Conservation (phyloP, 306 rosid species). For the Cicer arietinum region DNA sequence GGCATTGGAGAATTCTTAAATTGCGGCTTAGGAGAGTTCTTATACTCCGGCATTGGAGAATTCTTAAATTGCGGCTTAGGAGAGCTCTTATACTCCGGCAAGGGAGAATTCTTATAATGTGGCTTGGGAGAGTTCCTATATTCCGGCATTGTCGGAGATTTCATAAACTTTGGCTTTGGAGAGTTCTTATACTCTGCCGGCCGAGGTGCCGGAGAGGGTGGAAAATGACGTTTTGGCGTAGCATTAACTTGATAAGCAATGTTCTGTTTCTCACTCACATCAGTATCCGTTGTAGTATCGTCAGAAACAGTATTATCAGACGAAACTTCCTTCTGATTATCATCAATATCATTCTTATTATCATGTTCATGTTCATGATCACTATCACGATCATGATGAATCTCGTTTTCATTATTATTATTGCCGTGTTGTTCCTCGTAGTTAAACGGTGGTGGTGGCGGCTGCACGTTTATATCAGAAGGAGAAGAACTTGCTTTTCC, state of each 20-base stretch:
- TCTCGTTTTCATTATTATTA: not conserved
- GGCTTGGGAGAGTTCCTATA: not conserved
- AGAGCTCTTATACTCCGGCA: not conserved
- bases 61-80: not conserved
- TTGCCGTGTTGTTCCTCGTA: not conserved
- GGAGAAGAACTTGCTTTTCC: conserved; percentile 31
- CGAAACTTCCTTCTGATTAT: not conserved
- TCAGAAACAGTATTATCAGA: not conserved
- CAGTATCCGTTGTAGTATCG: not conserved
- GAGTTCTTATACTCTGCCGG: conserved; percentile 1
- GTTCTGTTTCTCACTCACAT: not conserved
- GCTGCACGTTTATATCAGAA: conserved; percentile 7
- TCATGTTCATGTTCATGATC: not conserved
- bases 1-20: conserved; percentile 1
- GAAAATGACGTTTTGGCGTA: conserved; percentile 21
- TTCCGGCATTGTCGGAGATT: conserved; percentile 17
- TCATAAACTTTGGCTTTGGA: conserved; percentile 2
- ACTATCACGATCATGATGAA: not conserved
- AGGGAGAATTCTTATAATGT: not conserved
- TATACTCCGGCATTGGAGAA: not conserved
- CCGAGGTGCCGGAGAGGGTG: not conserved
- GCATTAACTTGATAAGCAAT: conserved; percentile 13
- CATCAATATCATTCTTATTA: not conserved
- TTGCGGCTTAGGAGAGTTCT: not conserved
- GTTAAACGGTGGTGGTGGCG: not conserved